Evolutionary conservation across 1,284 basidiomycete species (phyloP).

Genomic region (Pyrrhoderma lamaoense): DNA sequence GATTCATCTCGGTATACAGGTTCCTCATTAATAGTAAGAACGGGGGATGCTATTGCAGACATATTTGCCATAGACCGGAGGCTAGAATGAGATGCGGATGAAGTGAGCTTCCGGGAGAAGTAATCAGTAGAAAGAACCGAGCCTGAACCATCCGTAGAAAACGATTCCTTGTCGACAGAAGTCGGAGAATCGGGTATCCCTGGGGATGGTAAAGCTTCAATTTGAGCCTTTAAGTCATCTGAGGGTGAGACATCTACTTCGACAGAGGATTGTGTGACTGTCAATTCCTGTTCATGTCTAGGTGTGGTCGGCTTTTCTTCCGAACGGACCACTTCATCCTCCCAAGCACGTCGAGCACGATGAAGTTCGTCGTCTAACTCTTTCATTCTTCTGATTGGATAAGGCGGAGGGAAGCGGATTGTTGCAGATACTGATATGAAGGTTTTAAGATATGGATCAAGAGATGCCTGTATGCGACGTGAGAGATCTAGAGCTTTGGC

Average conservation of each 20-base stretch:
- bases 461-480: conserved; percentile 65
- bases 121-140: conserved; percentile 27
- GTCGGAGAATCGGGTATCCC: conserved; percentile 36
- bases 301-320: conserved; percentile 54
- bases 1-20: conserved; percentile 41
- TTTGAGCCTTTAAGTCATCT: conserved; percentile 60
- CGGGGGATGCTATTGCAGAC: conserved; percentile 1
- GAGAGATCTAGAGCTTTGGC: conserved; percentile 62
- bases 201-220: conserved; percentile 55
- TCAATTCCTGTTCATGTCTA: conserved; percentile 40
- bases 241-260: conserved; percentile 19
- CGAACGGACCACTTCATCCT: conserved; percentile 73
- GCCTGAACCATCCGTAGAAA: background rate
- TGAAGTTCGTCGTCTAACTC: conserved; percentile 72
- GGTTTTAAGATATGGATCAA: conserved; percentile 76
- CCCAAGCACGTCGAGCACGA: conserved; percentile 64
- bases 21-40: conserved; percentile 2
- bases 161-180: conserved; percentile 17
- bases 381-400: conserved; percentile 81
- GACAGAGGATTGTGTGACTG: conserved; percentile 27
- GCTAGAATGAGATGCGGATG: conserved; percentile 22
- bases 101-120: conserved; percentile 34
- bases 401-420: conserved; percentile 83
- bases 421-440: conserved; percentile 90
- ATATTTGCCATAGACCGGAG: conserved; percentile 15